phyloP scores from a whole-genome alignment of 768 basidiomycete species.

The Tylopilus balloui region DNA sequence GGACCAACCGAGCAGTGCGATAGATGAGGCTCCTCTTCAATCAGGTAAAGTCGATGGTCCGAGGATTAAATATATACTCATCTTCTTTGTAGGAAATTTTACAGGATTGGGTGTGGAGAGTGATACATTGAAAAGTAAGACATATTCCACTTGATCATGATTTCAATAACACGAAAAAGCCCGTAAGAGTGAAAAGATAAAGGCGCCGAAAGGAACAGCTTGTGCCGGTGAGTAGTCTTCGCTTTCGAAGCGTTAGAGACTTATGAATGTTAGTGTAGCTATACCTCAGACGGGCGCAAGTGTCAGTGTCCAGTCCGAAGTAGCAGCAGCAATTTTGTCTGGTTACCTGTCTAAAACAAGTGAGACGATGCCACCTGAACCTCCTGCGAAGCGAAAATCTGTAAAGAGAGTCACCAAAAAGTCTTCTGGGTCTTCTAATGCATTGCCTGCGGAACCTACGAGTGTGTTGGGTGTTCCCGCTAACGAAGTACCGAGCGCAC shows the following conservation, averaged over 20 bases:
- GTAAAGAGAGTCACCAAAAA: constrained; percentile 10
- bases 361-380: constrained; percentile 1
- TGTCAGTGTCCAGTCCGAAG: constrained; percentile 11
- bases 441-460: background rate
- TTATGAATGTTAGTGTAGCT: constrained; percentile 24
- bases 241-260: constrained; percentile 7
- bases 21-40: constrained; percentile 1
- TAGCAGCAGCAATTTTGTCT: constrained; percentile 19
- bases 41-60: constrained; percentile 8
- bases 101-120: background rate
- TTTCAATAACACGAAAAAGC: constrained; percentile 10
- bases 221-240: constrained; percentile 17
- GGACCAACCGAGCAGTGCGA: background rate
- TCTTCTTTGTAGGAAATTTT: background rate
- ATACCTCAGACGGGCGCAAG: constrained; percentile 17
- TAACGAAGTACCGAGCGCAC: background rate
- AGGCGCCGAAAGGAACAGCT: background rate
- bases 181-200: background rate
- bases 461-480: background rate
- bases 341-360: constrained; percentile 2
- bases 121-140: constrained; percentile 10
- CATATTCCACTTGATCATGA: background rate
- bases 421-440: background rate
- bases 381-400: constrained; percentile 6
- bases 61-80: constrained; percentile 2